Conservation (phyloP, 108 stramenopile genomes). For the Nitzschia putrida region DNA sequence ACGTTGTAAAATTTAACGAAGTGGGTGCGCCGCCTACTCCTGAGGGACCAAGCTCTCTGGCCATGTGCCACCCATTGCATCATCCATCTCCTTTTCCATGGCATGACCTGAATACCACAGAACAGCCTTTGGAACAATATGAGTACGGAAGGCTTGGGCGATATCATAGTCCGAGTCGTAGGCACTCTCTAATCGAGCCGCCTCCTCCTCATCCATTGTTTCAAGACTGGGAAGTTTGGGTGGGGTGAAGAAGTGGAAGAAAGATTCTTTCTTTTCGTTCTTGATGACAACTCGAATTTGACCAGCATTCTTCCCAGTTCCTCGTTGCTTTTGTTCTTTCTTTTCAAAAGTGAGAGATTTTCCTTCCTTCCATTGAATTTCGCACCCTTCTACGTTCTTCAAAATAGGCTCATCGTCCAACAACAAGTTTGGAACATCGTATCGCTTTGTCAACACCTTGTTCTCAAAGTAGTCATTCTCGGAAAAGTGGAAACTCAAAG, state of each 20-base stretch:
- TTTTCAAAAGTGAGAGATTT: conserved; percentile 60
- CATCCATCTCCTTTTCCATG: conserved; percentile 51
- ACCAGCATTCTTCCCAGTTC: conserved; percentile 81
- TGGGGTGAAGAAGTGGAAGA: conserved; percentile 90
- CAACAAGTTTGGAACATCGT: conserved; percentile 89
- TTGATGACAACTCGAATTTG: conserved; percentile 78
- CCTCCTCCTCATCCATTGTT: conserved; percentile 80
- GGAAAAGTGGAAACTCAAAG: conserved; percentile 82
- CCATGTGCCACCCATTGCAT: conserved; percentile 32
- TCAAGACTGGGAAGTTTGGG: conserved; percentile 68
- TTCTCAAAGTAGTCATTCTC: conserved; percentile 90
- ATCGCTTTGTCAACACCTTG: conserved; percentile 79
- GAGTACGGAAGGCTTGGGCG: conserved; percentile 84
- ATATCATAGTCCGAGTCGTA: conserved; percentile 92
- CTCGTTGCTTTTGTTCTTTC: conserved; percentile 82
- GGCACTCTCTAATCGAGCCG: conserved; percentile 73
- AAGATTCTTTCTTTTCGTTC: conserved; percentile 77
- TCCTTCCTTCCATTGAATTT: conserved; percentile 84
- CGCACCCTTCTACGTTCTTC: conserved; percentile 78
- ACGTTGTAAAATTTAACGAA: no score
- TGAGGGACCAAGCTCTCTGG: not conserved
- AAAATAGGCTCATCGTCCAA: conserved; percentile 91
- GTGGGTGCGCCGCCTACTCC: no score
- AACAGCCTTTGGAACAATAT: conserved; percentile 89
- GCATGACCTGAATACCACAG: conserved; percentile 90